Percentiles rank a stretch among this genome's conserved stretches.
Conservation (phyloP, 2,329 filamentous ascomycete genomes). For the Zymoseptoria pseudotritici region DNA sequence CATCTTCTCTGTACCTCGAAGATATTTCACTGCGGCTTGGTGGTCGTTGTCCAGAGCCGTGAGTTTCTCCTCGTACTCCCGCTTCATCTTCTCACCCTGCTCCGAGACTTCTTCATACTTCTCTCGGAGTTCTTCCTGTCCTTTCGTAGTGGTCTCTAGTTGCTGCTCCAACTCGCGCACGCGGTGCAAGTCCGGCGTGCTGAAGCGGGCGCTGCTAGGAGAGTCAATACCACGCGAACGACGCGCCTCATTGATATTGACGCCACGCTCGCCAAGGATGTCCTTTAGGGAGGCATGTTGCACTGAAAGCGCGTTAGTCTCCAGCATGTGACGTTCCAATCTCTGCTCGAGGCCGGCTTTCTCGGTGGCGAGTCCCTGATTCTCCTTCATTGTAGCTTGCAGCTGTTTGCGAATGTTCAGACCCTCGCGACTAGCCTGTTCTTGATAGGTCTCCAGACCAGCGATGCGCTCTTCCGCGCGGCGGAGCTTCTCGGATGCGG, state of each 20-base stretch:
- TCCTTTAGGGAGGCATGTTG: conserved; percentile 92
- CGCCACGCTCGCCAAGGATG: conserved; percentile 79
- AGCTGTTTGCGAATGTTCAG: conserved; percentile 84
- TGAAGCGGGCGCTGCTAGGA: conserved; percentile 55
- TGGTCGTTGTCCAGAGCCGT: conserved; percentile 94
- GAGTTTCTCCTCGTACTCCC: conserved; percentile 84
- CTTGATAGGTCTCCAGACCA: conserved; percentile 91
- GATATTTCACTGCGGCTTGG: conserved; percentile 94
- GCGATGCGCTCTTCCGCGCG: conserved; percentile 94
- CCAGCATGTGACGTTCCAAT: conserved; percentile 77
- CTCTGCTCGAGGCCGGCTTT: conserved; percentile 78
- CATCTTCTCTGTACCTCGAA: conserved; percentile 99
- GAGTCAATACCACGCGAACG: conserved; percentile 66
- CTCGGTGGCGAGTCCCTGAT: conserved; percentile 69
- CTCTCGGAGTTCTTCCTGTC: conserved; percentile 78
- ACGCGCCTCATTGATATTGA: conserved; percentile 66
- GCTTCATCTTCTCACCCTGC: conserved; percentile 79
- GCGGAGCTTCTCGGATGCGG: conserved; percentile 78
- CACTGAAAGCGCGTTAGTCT: conserved; percentile 86
- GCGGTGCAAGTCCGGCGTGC: conserved; percentile 69
- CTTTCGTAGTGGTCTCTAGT: conserved; percentile 65
- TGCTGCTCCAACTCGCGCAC: conserved; percentile 83
- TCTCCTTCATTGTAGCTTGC: conserved; percentile 74
- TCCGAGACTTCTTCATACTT: conserved; percentile 69
- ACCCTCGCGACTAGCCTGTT: conserved; percentile 90